phyloP scores from a whole-genome alignment of 2,329 filamentous ascomycete species.

The Aspergillus vadensis region DNA sequence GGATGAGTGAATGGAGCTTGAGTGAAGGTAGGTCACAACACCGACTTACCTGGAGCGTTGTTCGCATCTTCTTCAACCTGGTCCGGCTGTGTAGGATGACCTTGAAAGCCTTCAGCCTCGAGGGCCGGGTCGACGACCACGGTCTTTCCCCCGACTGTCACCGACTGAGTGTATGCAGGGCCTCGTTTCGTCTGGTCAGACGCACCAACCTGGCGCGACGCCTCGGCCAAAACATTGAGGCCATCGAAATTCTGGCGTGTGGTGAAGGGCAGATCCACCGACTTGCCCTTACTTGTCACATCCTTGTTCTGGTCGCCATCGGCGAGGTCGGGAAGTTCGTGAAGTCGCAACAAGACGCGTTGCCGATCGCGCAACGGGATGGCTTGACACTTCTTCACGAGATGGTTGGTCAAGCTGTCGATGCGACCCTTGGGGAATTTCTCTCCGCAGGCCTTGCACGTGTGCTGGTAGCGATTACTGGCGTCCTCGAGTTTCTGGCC shows the following conservation, averaged over 20 bases:
- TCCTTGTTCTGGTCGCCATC: constrained; percentile 45
- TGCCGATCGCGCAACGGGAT: constrained; percentile 74
- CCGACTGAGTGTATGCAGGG: constrained; percentile 42
- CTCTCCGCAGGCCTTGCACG: constrained; percentile 84
- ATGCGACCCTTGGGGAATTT: constrained; percentile 87
- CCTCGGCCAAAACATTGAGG: constrained; percentile 83
- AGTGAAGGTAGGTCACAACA: neutral
- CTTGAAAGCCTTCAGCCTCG: constrained; percentile 44
- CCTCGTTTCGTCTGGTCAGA: constrained; percentile 49
- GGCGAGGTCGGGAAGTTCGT: constrained; percentile 64
- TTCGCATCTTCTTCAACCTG: constrained; percentile 32
- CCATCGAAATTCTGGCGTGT: constrained; percentile 70
- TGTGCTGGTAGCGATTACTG: constrained; percentile 89
- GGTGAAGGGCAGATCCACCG: constrained; percentile 46
- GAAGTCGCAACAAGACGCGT: constrained; percentile 71
- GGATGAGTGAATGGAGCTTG: constrained; percentile 1
- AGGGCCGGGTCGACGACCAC: constrained; percentile 47
- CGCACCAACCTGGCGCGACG: constrained; percentile 73
- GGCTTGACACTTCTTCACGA: constrained; percentile 83
- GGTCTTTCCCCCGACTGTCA: constrained; percentile 45
- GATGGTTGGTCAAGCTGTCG: constrained; percentile 77
- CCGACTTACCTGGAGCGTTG: constrained; percentile 26
- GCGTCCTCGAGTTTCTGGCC: constrained; percentile 84
- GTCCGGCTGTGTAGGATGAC: constrained; percentile 29
- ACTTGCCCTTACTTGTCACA: constrained; percentile 39